A percentile compares a stretch with the other conserved stretches of the same genome.
Evolutionary conservation across 225 moss, liverwort and hornwort species (phyloP).

Genomic region (Lunularia cruciata): DNA sequence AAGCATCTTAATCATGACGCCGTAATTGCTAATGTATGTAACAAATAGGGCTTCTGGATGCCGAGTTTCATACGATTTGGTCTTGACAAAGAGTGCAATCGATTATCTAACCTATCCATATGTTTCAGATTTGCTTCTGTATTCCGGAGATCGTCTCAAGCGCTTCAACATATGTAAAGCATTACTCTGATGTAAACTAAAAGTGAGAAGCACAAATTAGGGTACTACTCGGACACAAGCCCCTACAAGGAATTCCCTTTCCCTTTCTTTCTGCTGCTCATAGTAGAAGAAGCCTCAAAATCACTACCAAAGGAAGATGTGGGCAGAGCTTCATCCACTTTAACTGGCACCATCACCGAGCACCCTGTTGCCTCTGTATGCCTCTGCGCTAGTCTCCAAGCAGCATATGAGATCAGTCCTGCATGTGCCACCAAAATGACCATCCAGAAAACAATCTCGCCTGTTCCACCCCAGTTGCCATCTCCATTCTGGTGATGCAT

Average conservation of each 20-base stretch:
- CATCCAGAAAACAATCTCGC: constrained; percentile 61
- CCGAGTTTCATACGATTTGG: no score
- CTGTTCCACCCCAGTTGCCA: constrained; percentile 49
- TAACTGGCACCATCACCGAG: constrained; percentile 59
- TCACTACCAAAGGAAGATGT: constrained; percentile 44
- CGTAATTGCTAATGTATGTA: no score
- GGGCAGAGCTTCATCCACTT: constrained; percentile 35
- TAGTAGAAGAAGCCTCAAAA: constrained; percentile 4
- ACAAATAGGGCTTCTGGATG: no score
- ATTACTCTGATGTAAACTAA: no score
- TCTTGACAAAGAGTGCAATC: no score
- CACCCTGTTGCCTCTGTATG: constrained; percentile 91
- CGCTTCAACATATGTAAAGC: no score
- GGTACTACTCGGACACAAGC: no score
- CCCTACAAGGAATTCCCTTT: not conserved
- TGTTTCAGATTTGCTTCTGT: no score
- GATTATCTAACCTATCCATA: no score
- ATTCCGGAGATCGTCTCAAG: no score
- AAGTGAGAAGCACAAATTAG: no score
- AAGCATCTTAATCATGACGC: no score
- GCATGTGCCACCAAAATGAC: constrained; percentile 48
- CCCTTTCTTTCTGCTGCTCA: not conserved
- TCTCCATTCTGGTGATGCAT: constrained; percentile 43
- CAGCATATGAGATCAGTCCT: constrained; percentile 52
- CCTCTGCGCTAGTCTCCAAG: constrained; percentile 73